Percentiles rank a stretch among this genome's conserved stretches.
Evolutionary conservation across 305 asterid species (phyloP).

Genomic region (Solanum chacoense): DNA sequence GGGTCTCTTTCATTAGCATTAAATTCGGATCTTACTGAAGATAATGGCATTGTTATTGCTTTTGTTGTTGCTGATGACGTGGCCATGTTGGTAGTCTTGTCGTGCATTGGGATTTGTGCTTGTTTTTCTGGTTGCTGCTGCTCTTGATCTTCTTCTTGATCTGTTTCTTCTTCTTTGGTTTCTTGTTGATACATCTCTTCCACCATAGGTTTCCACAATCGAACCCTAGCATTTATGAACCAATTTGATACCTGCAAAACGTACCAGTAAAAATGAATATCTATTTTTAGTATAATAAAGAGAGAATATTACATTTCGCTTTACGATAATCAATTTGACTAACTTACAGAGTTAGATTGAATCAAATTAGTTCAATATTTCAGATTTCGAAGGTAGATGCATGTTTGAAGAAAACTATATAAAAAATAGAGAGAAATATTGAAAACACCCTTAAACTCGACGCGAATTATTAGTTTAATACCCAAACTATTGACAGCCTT

Average conservation of each 20-base stretch:
- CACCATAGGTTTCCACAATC: conserved; percentile 87
- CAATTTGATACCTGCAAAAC: conserved; percentile 62
- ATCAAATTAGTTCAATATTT: neutral
- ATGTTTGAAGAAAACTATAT: neutral
- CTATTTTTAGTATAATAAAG: neutral
- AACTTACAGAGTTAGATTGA: neutral
- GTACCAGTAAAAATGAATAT: neutral
- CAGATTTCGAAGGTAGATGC: neutral
- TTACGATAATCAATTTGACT: neutral
- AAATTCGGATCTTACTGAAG: conserved; percentile 27
- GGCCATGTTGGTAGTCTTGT: neutral
- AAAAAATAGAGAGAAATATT: neutral
- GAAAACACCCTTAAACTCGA: no score
- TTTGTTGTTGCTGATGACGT: neutral
- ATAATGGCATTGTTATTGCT: neutral
- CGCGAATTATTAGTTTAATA: no score
- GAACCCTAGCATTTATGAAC: conserved; percentile 90
- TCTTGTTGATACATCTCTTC: conserved; percentile 80
- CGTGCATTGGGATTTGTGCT: conserved; percentile 26
- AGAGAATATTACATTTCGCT: neutral
- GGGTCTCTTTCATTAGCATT: conserved; percentile 38
- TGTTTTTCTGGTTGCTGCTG: neutral
- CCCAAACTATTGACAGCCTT: neutral
- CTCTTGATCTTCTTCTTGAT: conserved; percentile 3
- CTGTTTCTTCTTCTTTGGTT: conserved; percentile 20